These are phyloP conservation scores for Psidium friedrichsthalianum DNA, from an alignment of 345 rosid genomes.

Conservation along the genomic window DNA sequence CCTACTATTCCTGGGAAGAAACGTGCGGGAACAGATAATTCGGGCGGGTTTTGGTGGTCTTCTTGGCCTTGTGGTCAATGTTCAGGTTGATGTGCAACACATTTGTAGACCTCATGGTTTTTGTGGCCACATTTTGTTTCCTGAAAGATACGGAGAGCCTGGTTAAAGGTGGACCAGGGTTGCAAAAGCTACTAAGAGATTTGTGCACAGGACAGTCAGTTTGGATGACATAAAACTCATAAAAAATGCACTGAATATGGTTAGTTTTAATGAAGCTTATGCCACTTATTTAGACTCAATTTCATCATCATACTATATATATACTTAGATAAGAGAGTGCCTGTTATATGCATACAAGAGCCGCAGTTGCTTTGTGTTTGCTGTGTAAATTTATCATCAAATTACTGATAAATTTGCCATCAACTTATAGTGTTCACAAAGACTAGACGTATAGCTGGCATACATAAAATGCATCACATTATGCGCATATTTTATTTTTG, in stretches of 20 bases:
- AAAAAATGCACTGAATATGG: constrained; percentile 7
- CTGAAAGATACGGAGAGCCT: constrained; percentile 23
- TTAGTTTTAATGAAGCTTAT: background rate
- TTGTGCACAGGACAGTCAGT: constrained; percentile 40
- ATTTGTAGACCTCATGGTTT: constrained; percentile 26
- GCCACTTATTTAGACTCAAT: background rate
- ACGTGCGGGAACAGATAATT: background rate
- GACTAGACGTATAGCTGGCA: background rate
- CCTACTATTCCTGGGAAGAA: constrained; percentile 44
- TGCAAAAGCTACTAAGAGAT: constrained; percentile 13
- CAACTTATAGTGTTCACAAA: background rate
- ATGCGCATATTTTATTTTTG: background rate
- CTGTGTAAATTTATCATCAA: background rate
- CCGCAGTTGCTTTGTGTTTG: background rate
- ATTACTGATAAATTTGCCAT: background rate
- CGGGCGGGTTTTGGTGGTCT: constrained; percentile 12
- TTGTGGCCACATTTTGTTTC: constrained; percentile 16
- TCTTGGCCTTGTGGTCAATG: constrained; percentile 25
- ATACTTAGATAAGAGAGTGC: background rate
- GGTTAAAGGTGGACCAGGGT: constrained; percentile 14
- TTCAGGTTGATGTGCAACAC: constrained; percentile 37
- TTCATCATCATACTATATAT: background rate
- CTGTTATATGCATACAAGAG: background rate
- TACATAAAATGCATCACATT: background rate
- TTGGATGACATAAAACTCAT: constrained; percentile 57